Evolutionary conservation across 2,329 filamentous ascomycete species (phyloP).

Genomic region (Lachnellula suecica): DNA sequence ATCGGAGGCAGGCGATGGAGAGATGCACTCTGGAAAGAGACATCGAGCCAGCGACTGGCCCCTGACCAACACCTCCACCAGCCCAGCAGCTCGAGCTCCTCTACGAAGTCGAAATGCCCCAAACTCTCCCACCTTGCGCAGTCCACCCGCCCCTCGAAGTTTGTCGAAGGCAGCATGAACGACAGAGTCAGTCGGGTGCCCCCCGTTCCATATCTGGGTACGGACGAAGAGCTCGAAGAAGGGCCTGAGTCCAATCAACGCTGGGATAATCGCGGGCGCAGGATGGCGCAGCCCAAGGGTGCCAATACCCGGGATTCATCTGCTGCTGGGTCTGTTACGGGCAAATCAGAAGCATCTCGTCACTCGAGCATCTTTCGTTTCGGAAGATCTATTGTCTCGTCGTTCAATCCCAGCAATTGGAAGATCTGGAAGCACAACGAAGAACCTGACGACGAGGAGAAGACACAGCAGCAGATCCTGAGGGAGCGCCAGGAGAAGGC

Average conservation of each 20-base stretch:
- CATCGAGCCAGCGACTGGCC: constrained; percentile 45
- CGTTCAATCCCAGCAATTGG: constrained; percentile 54
- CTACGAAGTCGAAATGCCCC: constrained; percentile 25
- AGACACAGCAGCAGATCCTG: constrained; percentile 41
- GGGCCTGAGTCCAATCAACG: constrained; percentile 12
- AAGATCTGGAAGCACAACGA: constrained; percentile 34
- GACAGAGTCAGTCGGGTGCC: constrained; percentile 73
- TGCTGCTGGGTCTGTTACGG: constrained; percentile 21
- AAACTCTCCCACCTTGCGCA: constrained; percentile 33
- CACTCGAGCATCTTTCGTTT: constrained; percentile 52
- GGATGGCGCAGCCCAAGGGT: constrained; percentile 15
- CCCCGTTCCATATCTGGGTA: constrained; percentile 27
- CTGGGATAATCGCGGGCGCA: constrained; percentile 13
- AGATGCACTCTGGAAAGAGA: constrained; percentile 39
- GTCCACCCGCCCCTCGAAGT: constrained; percentile 58
- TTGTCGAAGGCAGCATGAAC: constrained; percentile 82
- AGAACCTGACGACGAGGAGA: constrained; percentile 40
- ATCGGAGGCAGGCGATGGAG: constrained; percentile 19
- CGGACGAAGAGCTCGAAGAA: constrained; percentile 22
- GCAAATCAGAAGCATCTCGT: constrained; percentile 32
- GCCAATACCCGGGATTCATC: constrained; percentile 16
- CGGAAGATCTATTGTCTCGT: constrained; percentile 51
- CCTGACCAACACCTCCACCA: constrained; percentile 20
- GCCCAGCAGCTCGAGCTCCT: constrained; percentile 11
- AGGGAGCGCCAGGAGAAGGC: constrained; percentile 43